Evolutionary conservation across 345 rosid genomes (phyloP).

Genomic region (Excoecaria agallocha): DNA sequence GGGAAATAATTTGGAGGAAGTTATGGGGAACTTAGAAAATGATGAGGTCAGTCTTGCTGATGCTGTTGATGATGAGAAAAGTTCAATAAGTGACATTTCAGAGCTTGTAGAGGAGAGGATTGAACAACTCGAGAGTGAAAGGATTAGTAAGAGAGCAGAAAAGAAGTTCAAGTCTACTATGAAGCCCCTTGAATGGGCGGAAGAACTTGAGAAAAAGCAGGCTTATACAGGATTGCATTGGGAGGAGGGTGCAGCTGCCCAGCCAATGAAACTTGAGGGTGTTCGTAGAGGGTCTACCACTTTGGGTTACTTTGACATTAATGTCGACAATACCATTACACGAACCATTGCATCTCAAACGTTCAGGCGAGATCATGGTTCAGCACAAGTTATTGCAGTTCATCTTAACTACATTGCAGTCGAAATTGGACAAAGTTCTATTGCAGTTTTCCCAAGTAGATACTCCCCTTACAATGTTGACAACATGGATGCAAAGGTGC

Average conservation of each 20-base stretch:
- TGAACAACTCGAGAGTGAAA: conserved; percentile 64
- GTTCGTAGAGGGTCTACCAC: conserved; percentile 82
- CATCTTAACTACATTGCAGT: conserved; percentile 77
- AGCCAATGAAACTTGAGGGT: conserved; percentile 99
- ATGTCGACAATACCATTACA: conserved; percentile 54
- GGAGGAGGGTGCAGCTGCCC: conserved; percentile 99
- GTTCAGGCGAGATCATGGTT: conserved; percentile 85
- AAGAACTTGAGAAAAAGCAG: conserved; percentile 87
- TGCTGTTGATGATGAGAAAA: conserved; percentile 26
- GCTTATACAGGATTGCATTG: conserved; percentile 92
- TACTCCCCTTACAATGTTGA: conserved; percentile 65
- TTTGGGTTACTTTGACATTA: conserved; percentile 80
- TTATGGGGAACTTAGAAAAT: conserved; percentile 23
- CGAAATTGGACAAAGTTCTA: conserved; percentile 78
- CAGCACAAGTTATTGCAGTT: conserved; percentile 82
- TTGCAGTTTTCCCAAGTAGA: conserved; percentile 64
- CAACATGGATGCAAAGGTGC: conserved; percentile 73
- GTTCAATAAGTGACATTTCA: conserved; percentile 56
- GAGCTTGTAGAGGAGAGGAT: conserved; percentile 87
- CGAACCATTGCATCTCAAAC: conserved; percentile 65
- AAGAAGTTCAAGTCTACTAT: conserved; percentile 37
- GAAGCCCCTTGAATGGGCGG: conserved; percentile 92
- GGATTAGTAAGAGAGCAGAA: conserved; percentile 50
- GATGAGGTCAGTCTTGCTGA: conserved; percentile 23
- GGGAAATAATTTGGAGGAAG: conserved; percentile 28